Conservation (phyloP, 106 monocot genomes). For the Allium sativum region DNA sequence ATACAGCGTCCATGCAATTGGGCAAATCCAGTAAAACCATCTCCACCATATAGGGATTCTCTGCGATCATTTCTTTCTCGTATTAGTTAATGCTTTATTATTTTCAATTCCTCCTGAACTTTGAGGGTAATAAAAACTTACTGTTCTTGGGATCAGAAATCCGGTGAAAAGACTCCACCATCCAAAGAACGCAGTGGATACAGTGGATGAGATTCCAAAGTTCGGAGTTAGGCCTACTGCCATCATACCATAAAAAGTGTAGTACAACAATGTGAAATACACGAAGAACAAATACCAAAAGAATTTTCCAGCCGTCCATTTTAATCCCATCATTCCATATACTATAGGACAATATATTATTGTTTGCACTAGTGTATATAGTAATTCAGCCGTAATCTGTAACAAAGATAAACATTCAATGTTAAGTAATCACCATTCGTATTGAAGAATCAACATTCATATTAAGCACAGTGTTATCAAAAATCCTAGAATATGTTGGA, state of each 20-base stretch:
- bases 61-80: not conserved
- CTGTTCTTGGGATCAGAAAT: slow-evolving; percentile 40
- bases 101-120: not conserved
- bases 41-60: slow-evolving; percentile 7
- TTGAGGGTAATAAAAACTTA: slow-evolving; percentile 14
- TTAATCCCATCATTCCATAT: slow-evolving; percentile 51
- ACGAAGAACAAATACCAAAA: slow-evolving; percentile 32
- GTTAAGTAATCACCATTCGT: no score
- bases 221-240: slow-evolving; percentile 40
- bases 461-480: no score
- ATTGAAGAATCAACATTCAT: no score
- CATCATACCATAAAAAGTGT: slow-evolving; percentile 70
- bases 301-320: slow-evolving; percentile 28
- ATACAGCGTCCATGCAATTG: slow-evolving; percentile 3
- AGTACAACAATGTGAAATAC: slow-evolving; percentile 53
- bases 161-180: slow-evolving; percentile 59
- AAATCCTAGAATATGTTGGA: no score
- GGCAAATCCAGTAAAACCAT: slow-evolving; percentile 4
- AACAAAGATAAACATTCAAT: no score
- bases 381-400: slow-evolving; percentile 53
- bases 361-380: slow-evolving; percentile 34
- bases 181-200: slow-evolving; percentile 33
- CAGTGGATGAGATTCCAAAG: slow-evolving; percentile 34
- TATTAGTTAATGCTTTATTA: not conserved
- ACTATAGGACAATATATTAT: slow-evolving; percentile 38